Evolutionary conservation across 176 grass and related monocot species (phyloP), one percentile per base, ranked within the genome.

Genomic region (Coix lacrymajobi): DNA sequence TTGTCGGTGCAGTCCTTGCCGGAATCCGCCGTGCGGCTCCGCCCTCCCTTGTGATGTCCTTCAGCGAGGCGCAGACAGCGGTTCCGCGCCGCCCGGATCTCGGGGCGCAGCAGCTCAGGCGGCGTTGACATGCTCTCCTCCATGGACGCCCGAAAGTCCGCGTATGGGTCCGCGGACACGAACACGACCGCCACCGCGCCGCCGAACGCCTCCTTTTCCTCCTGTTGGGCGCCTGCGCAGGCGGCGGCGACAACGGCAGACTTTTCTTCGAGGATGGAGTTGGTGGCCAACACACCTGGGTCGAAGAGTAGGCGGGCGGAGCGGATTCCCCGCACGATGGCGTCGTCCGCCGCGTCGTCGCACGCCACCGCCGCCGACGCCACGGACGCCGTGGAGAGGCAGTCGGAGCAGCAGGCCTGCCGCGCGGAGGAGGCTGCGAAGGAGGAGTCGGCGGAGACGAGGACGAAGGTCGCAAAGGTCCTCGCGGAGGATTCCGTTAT

Each of bases 141-240:
- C 88, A 96, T 96, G 32, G 93, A 96, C 84, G 45, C 78, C n/a
- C 85, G 80, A 75, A 96, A 96, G 81, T 96, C 93, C 58, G 4
- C 60, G 93, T 96, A 96, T 48, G 88, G 93, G 70, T 96, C 88
- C 29, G 82, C 86, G 46, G 93, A 96, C 66, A 90, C 85, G 70
- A 96, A 84, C 69, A 86, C 85, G 22, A 92, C 49, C n/a, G 93
- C 90, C 68, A 91, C 72, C 57, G 85, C 78, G 24, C 83, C 79
- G 43, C 41, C 58, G 86, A 92, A 91, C 14, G 48, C 62, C 48
- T 40, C 78, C 6, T 63, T 52, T 0, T 10, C 61, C 0, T 0
- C 22, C 20, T 2, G 4, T 22, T 22, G n/a, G 33, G 45, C 73
- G 24, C 6, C 12, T 1, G 3, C 51, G 38, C 38, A 39, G 28